phyloP scores from a whole-genome alignment of 2,329 filamentous ascomycete species.

The Alternaria novae-zelandiae region DNA sequence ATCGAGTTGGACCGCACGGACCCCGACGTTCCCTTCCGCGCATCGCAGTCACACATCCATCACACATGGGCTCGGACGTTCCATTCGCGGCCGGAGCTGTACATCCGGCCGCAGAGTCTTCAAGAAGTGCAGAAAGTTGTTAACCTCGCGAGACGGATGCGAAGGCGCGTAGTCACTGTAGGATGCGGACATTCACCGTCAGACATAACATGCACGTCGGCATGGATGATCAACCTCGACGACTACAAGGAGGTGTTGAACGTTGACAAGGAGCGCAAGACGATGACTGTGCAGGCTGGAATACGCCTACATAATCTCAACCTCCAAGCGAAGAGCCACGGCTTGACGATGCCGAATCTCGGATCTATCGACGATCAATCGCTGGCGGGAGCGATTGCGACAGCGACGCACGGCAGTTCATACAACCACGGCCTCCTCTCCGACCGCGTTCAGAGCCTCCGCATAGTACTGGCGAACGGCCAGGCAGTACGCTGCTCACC shows the following conservation, averaged over 20 bases:
- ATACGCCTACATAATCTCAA: constrained; percentile 81
- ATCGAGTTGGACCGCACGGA: constrained; percentile 66
- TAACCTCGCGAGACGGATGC: constrained; percentile 78
- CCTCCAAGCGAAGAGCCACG: constrained; percentile 72
- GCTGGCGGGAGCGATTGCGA: constrained; percentile 89
- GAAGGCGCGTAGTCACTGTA: constrained; percentile 82
- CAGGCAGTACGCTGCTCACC: constrained; percentile 72
- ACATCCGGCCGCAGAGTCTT: constrained; percentile 81
- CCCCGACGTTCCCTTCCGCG: constrained; percentile 76
- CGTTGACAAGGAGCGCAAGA: constrained; percentile 68
- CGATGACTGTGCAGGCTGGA: constrained; percentile 83
- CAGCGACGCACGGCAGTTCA: constrained; percentile 91
- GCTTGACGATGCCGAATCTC: constrained; percentile 86
- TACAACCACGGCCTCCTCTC: constrained; percentile 83
- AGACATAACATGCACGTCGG: constrained; percentile 88
- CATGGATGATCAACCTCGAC: constrained; percentile 95
- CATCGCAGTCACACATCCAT: constrained; percentile 74
- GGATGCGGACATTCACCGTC: constrained; percentile 93
- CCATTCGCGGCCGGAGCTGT: constrained; percentile 86
- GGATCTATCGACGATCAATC: constrained; percentile 96
- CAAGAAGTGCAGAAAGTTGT: constrained; percentile 84
- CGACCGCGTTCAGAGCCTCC: constrained; percentile 75
- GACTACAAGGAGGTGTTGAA: constrained; percentile 75
- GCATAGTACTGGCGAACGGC: constrained; percentile 83
- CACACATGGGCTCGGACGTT: constrained; percentile 96